Base-by-base conservation (phyloP, 148 eudicot genomes). In the Rheum nobile region DNA sequence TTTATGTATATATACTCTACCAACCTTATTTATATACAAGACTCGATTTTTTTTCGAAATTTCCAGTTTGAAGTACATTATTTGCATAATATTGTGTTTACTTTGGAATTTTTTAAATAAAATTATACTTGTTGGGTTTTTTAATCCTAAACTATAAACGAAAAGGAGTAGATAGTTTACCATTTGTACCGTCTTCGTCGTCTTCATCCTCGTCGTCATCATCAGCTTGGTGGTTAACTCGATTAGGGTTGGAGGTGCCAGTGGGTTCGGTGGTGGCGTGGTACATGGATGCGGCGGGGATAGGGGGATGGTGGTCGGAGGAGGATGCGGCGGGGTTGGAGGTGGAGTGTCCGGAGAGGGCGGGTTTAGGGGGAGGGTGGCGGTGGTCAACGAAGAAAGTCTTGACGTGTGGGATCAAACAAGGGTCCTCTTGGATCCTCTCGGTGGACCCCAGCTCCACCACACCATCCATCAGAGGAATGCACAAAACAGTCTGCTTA, bases 391-490 rank as follows among this genome's bases (percentile, higher is more conserved):
- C n/a, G 76, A 89, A 91, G 72, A 85, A 79, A 38, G 73, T 71
- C 75, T 85, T 88, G 28, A 86, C 80, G 55, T 79, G 90, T 67
- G 84, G 85, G 57, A 87, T 43, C 26, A 87, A 46, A 44, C 77
- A 79, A 2, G 71, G 50, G 65, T 81, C 81, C 67, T 87, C 90
- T 77, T 69, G 38, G 26, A 93, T 93, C 85, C 75, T 81, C 44
- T 87, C 84, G 0, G 88, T 89, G 13, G 86, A 77, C 57, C 98
- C 98, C 37, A 93, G 76, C 80, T 93, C 98, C 0, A 93, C 82
- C 0, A 87, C 93, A 39, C 97, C 98, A 69, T 85, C 90, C 65
- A 88, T 82, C 6, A 93, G 72, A 57, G 98, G 98, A 77, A 93
- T 88, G 78, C 97, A 93, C 1, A 91, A 85, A 11, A 93, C 90